Conservation (phyloP, 306 rosid species). For the Sechiopsis laciniata region DNA sequence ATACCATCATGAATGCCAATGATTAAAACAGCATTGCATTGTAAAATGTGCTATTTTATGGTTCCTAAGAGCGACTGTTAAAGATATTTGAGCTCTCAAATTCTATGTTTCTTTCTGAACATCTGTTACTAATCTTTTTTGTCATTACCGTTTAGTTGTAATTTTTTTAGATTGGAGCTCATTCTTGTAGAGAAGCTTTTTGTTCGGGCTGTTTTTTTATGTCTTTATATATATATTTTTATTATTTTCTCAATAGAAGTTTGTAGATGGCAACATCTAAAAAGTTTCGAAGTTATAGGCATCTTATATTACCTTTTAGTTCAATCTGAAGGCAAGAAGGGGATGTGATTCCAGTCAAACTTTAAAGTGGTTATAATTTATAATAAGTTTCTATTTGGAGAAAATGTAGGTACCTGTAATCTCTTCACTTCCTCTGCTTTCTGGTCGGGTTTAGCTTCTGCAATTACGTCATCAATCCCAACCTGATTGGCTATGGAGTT, state of each 20-base stretch:
- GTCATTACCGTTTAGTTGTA: too few relatives aligned
- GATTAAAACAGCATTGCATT: too few relatives aligned
- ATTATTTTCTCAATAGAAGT: too few relatives aligned
- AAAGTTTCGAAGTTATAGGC: not conserved
- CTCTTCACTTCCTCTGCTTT: slow-evolving; percentile 59
- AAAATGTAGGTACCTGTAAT: slow-evolving; percentile 43
- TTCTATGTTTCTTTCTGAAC: too few relatives aligned
- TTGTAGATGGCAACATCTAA: not conserved
- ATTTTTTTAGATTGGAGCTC: too few relatives aligned
- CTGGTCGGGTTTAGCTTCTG: slow-evolving; percentile 68
- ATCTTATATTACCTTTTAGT: not conserved
- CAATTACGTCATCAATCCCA: slow-evolving; percentile 61
- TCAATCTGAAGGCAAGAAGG: not conserved
- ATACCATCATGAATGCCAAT: not conserved
- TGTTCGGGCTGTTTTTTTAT: too few relatives aligned
- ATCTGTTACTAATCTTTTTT: too few relatives aligned
- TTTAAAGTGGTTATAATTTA: not conserved
- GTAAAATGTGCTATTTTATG: too few relatives aligned
- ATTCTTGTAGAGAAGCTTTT: too few relatives aligned
- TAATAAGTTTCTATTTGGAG: slow-evolving; percentile 7
- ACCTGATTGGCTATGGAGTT: slow-evolving; percentile 69
- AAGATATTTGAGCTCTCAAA: too few relatives aligned
- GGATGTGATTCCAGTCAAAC: not conserved
- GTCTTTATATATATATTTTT: too few relatives aligned
- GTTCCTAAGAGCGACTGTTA: too few relatives aligned